Evolutionary conservation across 2,329 filamentous ascomycete genomes (phyloP).

Genomic region (Claviceps purpurea): DNA sequence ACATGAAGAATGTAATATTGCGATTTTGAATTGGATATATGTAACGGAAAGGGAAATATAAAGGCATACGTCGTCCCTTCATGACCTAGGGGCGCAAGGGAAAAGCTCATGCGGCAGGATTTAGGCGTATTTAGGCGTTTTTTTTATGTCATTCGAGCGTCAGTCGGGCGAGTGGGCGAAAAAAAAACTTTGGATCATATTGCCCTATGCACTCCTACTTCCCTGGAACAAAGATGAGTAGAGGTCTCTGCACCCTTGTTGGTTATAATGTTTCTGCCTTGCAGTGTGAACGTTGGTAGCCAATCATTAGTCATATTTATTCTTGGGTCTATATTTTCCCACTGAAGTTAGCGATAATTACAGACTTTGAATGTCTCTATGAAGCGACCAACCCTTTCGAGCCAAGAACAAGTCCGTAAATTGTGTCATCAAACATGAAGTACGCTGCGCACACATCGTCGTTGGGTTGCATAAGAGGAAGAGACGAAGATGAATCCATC

Average conservation of each 20-base stretch:
- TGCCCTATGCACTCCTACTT: too few relatives aligned
- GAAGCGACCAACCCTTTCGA: conserved; percentile 16
- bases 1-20: too few relatives aligned
- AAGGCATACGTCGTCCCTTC: too few relatives aligned
- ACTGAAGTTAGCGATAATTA: conserved; percentile 4
- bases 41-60: too few relatives aligned
- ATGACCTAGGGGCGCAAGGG: neutral
- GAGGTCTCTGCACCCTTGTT: too few relatives aligned
- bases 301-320: neutral
- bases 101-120: neutral
- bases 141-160: too few relatives aligned
- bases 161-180: neutral
- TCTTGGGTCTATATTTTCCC: neutral
- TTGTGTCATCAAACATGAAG: neutral
- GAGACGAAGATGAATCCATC: neutral
- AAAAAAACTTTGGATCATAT: too few relatives aligned
- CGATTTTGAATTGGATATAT: too few relatives aligned
- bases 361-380: conserved; percentile 4
- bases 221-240: too few relatives aligned
- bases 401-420: neutral
- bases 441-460: neutral
- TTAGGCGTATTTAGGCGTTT: neutral
- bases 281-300: too few relatives aligned
- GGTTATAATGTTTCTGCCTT: too few relatives aligned
- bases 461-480: too few relatives aligned